These are phyloP conservation scores for Yueomyces sp. DNA, from an alignment of 805 yeast species.

Conservation along the genomic window DNA sequence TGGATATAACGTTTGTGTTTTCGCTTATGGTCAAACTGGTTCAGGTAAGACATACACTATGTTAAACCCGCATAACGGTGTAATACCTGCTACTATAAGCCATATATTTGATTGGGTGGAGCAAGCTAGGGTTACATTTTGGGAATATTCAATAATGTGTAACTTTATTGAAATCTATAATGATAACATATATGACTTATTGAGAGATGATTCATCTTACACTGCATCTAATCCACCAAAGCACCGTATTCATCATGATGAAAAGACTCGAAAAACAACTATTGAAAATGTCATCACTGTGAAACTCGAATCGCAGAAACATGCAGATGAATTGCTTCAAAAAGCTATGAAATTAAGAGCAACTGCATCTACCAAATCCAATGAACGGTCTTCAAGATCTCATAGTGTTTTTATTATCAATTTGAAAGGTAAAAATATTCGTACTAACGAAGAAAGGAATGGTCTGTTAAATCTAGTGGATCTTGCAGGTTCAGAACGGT, in stretches of 20 bases:
- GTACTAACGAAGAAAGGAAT: slow-evolving; percentile 33
- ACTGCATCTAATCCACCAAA: slow-evolving; percentile 19
- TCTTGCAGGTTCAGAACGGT: slow-evolving; percentile 88
- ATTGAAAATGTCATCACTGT: slow-evolving; percentile 47
- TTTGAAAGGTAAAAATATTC: slow-evolving; percentile 40
- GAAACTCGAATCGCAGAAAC: slow-evolving; percentile 31
- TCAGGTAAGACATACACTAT: slow-evolving; percentile 92
- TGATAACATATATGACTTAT: slow-evolving; percentile 62
- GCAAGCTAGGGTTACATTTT: slow-evolving; percentile 38
- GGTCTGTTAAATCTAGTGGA: slow-evolving; percentile 77
- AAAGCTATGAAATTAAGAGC: slow-evolving; percentile 51
- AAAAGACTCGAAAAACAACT: slow-evolving; percentile 35
- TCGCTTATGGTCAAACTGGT: slow-evolving; percentile 96
- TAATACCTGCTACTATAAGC: slow-evolving; percentile 64
- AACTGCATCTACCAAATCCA: slow-evolving; percentile 71
- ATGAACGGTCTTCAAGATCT: slow-evolving; percentile 81
- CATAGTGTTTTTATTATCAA: slow-evolving; percentile 68
- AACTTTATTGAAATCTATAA: slow-evolving; percentile 86
- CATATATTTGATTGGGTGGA: slow-evolving; percentile 54
- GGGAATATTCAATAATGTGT: slow-evolving; percentile 52
- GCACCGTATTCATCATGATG: slow-evolving; percentile 65
- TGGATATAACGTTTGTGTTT: slow-evolving; percentile 84
- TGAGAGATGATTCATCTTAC: slow-evolving; percentile 20
- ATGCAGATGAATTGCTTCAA: slow-evolving; percentile 37
- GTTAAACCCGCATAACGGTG: slow-evolving; percentile 60